These are phyloP conservation scores for Posidonia australis DNA, from an alignment of 106 monocot genomes.

Conservation along the genomic window DNA sequence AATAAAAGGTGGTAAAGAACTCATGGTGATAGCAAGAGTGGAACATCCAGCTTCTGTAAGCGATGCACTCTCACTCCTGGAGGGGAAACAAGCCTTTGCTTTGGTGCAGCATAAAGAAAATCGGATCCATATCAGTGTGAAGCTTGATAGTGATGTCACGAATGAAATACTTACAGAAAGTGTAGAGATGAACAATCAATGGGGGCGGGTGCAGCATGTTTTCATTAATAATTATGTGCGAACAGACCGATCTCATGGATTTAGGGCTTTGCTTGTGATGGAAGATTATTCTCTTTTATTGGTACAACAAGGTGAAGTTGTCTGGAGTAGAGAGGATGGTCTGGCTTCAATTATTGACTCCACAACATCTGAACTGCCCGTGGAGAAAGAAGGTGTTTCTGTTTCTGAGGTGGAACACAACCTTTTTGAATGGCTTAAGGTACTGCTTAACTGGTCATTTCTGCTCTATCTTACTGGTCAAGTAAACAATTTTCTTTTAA, in stretches of 20 bases:
- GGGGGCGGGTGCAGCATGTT: constrained; percentile 56
- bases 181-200: constrained; percentile 42
- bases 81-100: constrained; percentile 66
- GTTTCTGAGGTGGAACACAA: constrained; percentile 89
- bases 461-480: not conserved
- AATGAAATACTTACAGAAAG: constrained; percentile 46
- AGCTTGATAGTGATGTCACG: constrained; percentile 33
- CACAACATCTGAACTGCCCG: constrained; percentile 75
- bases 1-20: constrained; percentile 29
- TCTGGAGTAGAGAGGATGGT: constrained; percentile 96
- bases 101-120: constrained; percentile 38
- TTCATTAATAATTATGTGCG: constrained; percentile 94
- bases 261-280: constrained; percentile 89
- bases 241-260: constrained; percentile 88
- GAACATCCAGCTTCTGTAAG: constrained; percentile 42
- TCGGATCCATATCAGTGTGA: constrained; percentile 42
- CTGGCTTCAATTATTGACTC: constrained; percentile 89
- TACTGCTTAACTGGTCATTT: constrained; percentile 10
- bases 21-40: constrained; percentile 50
- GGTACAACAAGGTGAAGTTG: constrained; percentile 88
- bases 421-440: constrained; percentile 96
- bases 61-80: constrained; percentile 48
- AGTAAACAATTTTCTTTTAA: too few relatives aligned
- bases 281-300: constrained; percentile 80
- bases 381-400: constrained; percentile 88